A percentile compares a stretch with the other conserved stretches of the same genome.
These are phyloP conservation scores for Solanum rostratum DNA, from an alignment of 257 asterid genomes.

Conservation along the genomic window DNA sequence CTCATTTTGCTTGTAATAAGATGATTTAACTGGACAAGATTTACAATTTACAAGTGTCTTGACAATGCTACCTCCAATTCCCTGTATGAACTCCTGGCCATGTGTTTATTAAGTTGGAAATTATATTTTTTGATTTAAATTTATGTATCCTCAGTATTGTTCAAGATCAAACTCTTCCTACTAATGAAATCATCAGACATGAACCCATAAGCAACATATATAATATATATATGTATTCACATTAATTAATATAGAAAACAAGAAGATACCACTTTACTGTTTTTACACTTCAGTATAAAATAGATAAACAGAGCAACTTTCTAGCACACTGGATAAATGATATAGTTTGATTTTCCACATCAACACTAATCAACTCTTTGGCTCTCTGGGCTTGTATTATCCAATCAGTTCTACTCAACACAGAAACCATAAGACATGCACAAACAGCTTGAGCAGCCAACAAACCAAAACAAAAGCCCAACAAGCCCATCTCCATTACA, in stretches of 20 bases:
- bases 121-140: background rate
- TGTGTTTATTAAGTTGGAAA: background rate
- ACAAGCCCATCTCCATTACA: slow-evolving; percentile 25
- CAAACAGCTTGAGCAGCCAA: slow-evolving; percentile 44
- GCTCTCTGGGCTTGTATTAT: slow-evolving; percentile 27
- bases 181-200: background rate
- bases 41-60: background rate
- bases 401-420: slow-evolving; percentile 45
- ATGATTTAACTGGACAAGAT: background rate
- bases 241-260: background rate
- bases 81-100: background rate
- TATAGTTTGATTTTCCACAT: background rate
- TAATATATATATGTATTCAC: background rate
- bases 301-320: background rate
- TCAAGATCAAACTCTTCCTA: background rate
- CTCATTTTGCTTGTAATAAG: background rate
- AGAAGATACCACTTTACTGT: background rate
- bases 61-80: background rate
- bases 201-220: background rate
- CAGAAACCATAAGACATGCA: slow-evolving; percentile 24
- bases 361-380: slow-evolving; percentile 24
- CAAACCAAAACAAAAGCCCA: slow-evolving; percentile 54
- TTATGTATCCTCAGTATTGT: background rate
- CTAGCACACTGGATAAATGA: background rate
- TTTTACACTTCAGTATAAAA: background rate